Evolutionary conservation across 2,329 filamentous ascomycete genomes (phyloP), one percentile per base, ranked within the genome.

Genomic region (Pestalotiopsis sp.): DNA sequence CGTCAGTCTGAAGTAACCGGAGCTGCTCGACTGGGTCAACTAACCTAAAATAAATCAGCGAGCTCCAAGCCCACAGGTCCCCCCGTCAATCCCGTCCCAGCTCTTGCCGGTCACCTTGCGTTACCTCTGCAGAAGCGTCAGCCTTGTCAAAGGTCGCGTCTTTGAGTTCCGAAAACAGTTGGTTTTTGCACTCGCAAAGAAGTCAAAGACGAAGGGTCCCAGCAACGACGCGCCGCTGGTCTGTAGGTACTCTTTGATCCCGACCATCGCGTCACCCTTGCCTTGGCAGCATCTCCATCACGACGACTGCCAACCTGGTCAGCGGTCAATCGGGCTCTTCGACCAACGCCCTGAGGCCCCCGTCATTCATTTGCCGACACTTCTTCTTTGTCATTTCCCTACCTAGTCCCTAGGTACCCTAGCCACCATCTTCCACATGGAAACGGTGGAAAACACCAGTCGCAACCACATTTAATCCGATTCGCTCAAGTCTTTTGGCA

Each of bases 111-210:
- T 49, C n/a, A n/a, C 41, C 41, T 49, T 49, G n/a, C 41, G 45
- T 52, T 52, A 52, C 45, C 45, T 52, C 45, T 52, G 45, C 45
- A 63, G 39, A 62, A 65, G 57, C 67, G 17, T 49, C 67, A 67
- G 68, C 68, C 68, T 69, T 55, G 67, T 57, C 23, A 36, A 36
- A 36, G 31, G 75, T 77, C 74, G 74, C 76, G 76, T 52, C 67
- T 69, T 57, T 71, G 69, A 27, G 36, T 67, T 74, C 75, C 74
- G 76, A 74, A 78, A 77, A 75, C 76, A 78, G 73, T 62, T 39
- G 57, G 55, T 52, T n/a, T 23, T 52, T 52, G n/a, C 17, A 17
- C 17, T 52, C 45, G 59, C 27, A 62, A 17, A 36, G 36, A 62
- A n/a, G 59, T 62, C 31, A 36, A 62, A 62, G 31, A n/a, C 59